Conservation (phyloP, 257 asterid genomes). For the Jasminum sambac region DNA sequence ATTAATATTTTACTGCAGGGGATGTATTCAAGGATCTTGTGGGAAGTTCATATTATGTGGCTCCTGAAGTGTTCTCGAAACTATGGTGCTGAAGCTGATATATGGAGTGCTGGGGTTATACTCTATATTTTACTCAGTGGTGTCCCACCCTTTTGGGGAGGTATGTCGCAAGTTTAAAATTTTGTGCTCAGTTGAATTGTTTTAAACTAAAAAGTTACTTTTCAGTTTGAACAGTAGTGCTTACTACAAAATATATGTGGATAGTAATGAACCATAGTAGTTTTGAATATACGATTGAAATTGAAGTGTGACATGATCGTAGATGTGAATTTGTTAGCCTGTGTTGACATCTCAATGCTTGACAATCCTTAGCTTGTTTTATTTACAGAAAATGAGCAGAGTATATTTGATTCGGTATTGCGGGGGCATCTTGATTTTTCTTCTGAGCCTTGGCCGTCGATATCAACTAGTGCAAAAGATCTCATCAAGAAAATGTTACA, state of each 20-base stretch:
- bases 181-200: too few relatives aligned
- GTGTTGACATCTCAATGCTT: background rate
- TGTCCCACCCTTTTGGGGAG: constrained; percentile 96
- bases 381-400: constrained; percentile 78
- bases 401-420: constrained; percentile 72
- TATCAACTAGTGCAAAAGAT: constrained; percentile 95
- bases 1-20: constrained; percentile 45
- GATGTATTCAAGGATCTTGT: constrained; percentile 78
- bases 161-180: constrained; percentile 29
- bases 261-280: too few relatives aligned
- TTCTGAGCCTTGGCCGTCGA: constrained; percentile 91
- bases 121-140: constrained; percentile 80
- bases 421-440: constrained; percentile 85
- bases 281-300: too few relatives aligned
- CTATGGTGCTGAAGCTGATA: constrained; percentile 83
- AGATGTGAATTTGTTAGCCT: background rate
- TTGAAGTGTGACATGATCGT: too few relatives aligned
- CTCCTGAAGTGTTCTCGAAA: constrained; percentile 84
- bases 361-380: constrained; percentile 10
- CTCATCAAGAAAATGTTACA: constrained; percentile 95
- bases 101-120: constrained; percentile 94
- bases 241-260: too few relatives aligned
- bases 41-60: constrained; percentile 90
- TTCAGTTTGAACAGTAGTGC: too few relatives aligned
- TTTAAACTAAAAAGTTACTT: too few relatives aligned